Percentiles rank a stretch among this genome's conserved stretches.
phyloP scores from a whole-genome alignment of 805 yeast species.

The Clavispora vitiphila region DNA sequence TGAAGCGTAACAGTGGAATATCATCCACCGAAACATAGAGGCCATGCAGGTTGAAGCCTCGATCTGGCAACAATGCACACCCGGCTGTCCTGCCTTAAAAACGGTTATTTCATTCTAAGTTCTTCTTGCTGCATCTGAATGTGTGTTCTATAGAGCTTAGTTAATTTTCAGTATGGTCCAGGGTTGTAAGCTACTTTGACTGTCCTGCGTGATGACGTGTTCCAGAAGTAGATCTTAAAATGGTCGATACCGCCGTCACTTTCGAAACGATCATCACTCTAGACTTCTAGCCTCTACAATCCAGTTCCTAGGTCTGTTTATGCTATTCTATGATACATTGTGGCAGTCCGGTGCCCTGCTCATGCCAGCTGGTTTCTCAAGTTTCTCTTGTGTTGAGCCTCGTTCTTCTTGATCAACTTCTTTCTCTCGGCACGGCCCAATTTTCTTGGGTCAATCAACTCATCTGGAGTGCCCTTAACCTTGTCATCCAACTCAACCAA shows the following conservation, averaged over 20 bases:
- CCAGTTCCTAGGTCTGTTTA: slow-evolving; percentile 1
- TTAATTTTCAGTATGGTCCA: no score
- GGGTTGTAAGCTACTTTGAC: background rate
- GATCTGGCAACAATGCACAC: no score
- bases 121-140: no score
- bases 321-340: slow-evolving; percentile 2
- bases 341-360: slow-evolving; percentile 1
- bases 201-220: background rate
- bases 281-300: no score
- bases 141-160: no score
- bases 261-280: background rate
- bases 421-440: slow-evolving; percentile 79
- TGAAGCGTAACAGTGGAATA: background rate
- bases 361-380: slow-evolving; percentile 33
- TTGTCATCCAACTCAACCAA: slow-evolving; percentile 87
- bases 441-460: slow-evolving; percentile 82
- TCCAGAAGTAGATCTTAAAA: background rate
- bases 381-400: slow-evolving; percentile 79
- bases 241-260: no score
- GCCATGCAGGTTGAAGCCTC: background rate
- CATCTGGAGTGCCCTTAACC: slow-evolving; percentile 46
- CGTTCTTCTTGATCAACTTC: slow-evolving; percentile 78
- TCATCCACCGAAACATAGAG: background rate
- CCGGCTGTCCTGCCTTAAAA: no score
- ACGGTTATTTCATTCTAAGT: no score